A percentile compares a stretch with the other conserved stretches of the same genome.
Conservation (phyloP, 306 rosid genomes). For the Clitoria ternatea region DNA sequence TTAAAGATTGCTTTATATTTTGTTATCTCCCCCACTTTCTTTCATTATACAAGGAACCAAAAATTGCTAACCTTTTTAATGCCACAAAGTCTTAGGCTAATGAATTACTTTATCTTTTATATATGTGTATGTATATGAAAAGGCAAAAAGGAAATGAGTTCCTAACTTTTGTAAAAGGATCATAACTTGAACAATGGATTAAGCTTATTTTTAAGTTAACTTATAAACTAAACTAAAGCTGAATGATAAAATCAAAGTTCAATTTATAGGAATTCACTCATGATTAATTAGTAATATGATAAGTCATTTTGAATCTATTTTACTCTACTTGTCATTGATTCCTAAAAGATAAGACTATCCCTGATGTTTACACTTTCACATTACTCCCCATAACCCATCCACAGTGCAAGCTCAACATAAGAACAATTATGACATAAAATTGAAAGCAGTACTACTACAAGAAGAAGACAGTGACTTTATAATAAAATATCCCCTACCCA, state of each 20-base stretch:
- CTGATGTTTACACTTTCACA: conserved; percentile 29
- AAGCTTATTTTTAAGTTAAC: conserved; percentile 10
- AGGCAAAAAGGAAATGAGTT: neutral
- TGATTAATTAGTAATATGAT: neutral
- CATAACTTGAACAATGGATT: neutral
- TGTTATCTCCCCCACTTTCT: neutral
- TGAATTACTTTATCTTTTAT: neutral
- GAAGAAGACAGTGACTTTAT: conserved; percentile 23
- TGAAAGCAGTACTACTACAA: conserved; percentile 32
- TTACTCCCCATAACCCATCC: neutral
- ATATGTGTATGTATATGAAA: neutral
- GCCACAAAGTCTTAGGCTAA: neutral
- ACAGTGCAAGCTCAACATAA: conserved; percentile 29
- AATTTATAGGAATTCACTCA: conserved; percentile 14
- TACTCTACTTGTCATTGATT: conserved; percentile 17
- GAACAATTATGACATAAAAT: conserved; percentile 27
- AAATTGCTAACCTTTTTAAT: neutral
- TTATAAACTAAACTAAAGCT: neutral
- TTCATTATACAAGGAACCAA: neutral
- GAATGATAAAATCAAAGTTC: neutral
- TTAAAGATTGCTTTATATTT: neutral
- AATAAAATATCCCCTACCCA: conserved; percentile 37
- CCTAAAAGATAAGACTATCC: conserved; percentile 1
- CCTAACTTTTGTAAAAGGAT: neutral
- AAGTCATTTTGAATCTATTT: conserved; percentile 31